phyloP scores from a whole-genome alignment of 208 protist species.

The Leishmania tropica region DNA sequence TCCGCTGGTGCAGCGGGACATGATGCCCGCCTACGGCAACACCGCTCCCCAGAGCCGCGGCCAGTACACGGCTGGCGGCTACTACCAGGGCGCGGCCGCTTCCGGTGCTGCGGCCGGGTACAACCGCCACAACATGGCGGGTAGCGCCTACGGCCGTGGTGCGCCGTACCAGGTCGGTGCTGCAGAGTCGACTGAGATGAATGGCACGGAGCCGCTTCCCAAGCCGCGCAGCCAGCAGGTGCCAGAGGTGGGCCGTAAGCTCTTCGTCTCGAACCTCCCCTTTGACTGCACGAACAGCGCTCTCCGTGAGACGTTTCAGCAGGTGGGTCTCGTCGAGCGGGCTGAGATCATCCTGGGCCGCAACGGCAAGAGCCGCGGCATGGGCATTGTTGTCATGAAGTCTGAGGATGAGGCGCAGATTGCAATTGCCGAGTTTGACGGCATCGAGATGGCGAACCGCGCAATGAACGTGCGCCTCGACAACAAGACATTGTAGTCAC shows the following conservation, averaged over 20 bases:
- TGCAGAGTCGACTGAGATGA: conserved; percentile 22
- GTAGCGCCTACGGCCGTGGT: conserved; percentile 17
- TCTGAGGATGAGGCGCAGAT: conserved; percentile 62
- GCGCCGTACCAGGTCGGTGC: conserved; percentile 25
- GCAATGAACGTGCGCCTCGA: conserved; percentile 85
- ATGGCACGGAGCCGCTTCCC: conserved; percentile 50
- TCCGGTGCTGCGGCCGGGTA: conserved; percentile 12
- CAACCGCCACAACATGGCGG: conserved; percentile 22
- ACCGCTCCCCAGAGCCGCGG: conserved; percentile 28
- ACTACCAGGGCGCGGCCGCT: conserved; percentile 17
- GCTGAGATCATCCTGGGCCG: conserved; percentile 73
- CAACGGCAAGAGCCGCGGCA: conserved; percentile 75
- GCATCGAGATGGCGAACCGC: conserved; percentile 82
- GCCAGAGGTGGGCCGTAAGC: conserved; percentile 62
- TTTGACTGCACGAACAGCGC: conserved; percentile 76
- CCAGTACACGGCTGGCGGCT: conserved; percentile 19
- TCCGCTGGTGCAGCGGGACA: conserved; percentile 71
- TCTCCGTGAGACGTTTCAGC: conserved; percentile 81
- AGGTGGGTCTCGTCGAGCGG: conserved; percentile 79
- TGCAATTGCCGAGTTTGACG: conserved; percentile 85
- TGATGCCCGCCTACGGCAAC: conserved; percentile 66
- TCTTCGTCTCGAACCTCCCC: conserved; percentile 86
- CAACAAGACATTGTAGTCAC: conserved; percentile 44
- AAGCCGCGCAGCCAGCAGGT: conserved; percentile 85
- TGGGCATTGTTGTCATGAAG: conserved; percentile 83